Evolutionary conservation across 2,329 filamentous ascomycete genomes (phyloP), one percentile per base, ranked within the genome.

Genomic region (Septoria petroselini): DNA sequence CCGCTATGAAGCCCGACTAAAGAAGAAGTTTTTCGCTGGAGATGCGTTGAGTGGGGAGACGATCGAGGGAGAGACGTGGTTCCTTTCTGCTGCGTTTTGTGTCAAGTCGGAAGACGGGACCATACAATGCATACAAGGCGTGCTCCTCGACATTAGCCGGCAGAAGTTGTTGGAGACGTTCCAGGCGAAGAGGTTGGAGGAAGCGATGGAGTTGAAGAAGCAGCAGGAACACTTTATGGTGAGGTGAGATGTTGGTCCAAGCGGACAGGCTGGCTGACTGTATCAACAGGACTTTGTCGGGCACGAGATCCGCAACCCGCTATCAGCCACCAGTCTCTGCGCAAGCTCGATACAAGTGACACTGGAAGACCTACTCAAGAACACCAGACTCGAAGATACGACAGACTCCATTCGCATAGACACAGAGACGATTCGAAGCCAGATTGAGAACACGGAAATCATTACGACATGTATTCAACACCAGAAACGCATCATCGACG

Each of bases 271-370:
- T 9, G 4, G 12, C 41, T 44, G 21, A 44, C 41, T 34, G 12
- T 8, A 34, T 15, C 14, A 4, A n/a, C 14, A 46, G 42, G 46
- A 48, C 39, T 48, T 48, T 9, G 48, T 51, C 3, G 48, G 65
- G 3, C 70, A 73, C 53, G 71, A 74, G 48, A 71, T 71, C 58
- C 63, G 72, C 4, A 74, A 74, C 47, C 72, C 72, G 1, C 60
- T 73, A 0, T 66, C 65, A 17, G 70, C 71, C 1, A 73, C 74
- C 34, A 66, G 72, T 0, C 67, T 72, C 9, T 71, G 70, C 29
- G 41, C 48, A 8, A 39, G 25, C 12, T 50, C 48, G 14, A 50
- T 54, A n/a, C 46, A 52, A 17, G 21, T 15, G 12, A 41, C 48
- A 7, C 19, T 51, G 37, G 42, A 51, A 38, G 48, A 47, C 17